These are phyloP conservation scores for Myxozyma kluyveri DNA, from an alignment of 805 yeast species.

Conservation along the genomic window DNA sequence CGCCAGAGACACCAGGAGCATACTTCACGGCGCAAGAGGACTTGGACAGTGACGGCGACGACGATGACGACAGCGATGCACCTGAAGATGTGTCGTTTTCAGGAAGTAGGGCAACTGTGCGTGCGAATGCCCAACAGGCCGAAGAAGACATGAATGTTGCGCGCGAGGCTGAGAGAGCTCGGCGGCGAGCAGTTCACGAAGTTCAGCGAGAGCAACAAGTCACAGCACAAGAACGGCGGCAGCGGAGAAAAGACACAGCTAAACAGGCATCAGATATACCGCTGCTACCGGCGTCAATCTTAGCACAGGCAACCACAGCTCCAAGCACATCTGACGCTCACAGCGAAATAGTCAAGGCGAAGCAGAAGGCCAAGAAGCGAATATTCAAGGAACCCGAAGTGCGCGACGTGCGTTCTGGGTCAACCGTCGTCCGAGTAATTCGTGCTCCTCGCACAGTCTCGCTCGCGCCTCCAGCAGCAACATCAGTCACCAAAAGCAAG, in stretches of 20 bases:
- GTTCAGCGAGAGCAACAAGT: not conserved
- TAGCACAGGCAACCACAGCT: conserved; percentile 22
- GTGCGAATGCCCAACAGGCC: not conserved
- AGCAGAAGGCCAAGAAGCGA: conserved; percentile 4
- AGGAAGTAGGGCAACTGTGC: conserved; percentile 2
- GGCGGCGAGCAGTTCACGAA: not conserved
- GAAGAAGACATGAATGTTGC: not conserved
- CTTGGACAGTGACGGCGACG: conserved; percentile 7
- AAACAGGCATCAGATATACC: conserved; percentile 9
- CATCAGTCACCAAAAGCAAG: conserved; percentile 1
- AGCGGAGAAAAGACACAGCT: conserved; percentile 12
- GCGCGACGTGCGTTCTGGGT: conserved; percentile 9
- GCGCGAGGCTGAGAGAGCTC: not conserved
- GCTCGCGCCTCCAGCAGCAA: conserved; percentile 22
- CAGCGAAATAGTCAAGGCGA: not conserved
- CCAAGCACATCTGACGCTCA: conserved; percentile 3
- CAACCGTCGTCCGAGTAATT: conserved; percentile 2
- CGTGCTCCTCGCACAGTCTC: conserved; percentile 1
- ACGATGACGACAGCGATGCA: conserved; percentile 18
- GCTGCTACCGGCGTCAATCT: conserved; percentile 14
- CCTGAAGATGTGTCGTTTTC: conserved; percentile 27
- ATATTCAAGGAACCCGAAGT: conserved; percentile 10
- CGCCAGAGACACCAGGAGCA: conserved; percentile 18
- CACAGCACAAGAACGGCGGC: conserved; percentile 2
- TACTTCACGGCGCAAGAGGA: conserved; percentile 24